Conservation (phyloP, 2,329 filamentous ascomycete genomes). For the Chrysosporium queenslandicum region DNA sequence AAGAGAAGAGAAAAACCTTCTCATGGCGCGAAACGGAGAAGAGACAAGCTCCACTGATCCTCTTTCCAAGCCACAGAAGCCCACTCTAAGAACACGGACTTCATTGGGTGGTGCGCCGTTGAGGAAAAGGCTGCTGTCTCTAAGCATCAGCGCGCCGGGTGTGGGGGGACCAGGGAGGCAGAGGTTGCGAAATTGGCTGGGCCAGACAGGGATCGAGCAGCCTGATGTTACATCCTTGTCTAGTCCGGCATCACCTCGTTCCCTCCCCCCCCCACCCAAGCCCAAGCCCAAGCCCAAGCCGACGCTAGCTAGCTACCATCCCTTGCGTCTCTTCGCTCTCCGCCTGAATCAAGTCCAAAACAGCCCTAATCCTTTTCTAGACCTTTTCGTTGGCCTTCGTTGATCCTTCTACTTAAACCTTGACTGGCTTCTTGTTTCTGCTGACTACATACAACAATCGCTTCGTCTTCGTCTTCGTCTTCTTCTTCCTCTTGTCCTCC, state of each 20-base stretch:
- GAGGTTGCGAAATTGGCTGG: slow-evolving; percentile 6
- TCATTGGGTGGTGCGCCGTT: slow-evolving; percentile 9
- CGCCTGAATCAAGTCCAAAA: slow-evolving; percentile 11
- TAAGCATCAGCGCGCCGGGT: neutral
- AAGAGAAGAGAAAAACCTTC: neutral
- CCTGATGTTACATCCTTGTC: slow-evolving; percentile 15
- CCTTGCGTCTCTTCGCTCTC: slow-evolving; percentile 7
- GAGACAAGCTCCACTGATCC: slow-evolving; percentile 9
- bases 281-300: neutral
- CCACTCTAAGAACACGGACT: neutral
- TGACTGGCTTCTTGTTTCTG: slow-evolving; percentile 10
- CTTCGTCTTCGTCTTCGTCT: slow-evolving; percentile 13
- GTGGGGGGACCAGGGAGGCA: neutral
- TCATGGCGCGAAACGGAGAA: neutral
- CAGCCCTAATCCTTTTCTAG: slow-evolving; percentile 17
- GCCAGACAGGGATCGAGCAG: slow-evolving; percentile 5
- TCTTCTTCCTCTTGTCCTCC: slow-evolving; percentile 14
- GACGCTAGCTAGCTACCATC: neutral
- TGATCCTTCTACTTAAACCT: slow-evolving; percentile 16
- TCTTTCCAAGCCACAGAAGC: neutral
- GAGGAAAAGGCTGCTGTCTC: neutral
- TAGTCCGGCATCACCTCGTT: slow-evolving; percentile 5
- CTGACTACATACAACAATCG: slow-evolving; percentile 1
- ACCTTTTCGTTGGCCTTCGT: slow-evolving; percentile 17
- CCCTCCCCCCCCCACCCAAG: neutral